Evolutionary conservation across 2,329 filamentous ascomycete genomes (phyloP).

Genomic region (Clarireedia hainanense): DNA sequence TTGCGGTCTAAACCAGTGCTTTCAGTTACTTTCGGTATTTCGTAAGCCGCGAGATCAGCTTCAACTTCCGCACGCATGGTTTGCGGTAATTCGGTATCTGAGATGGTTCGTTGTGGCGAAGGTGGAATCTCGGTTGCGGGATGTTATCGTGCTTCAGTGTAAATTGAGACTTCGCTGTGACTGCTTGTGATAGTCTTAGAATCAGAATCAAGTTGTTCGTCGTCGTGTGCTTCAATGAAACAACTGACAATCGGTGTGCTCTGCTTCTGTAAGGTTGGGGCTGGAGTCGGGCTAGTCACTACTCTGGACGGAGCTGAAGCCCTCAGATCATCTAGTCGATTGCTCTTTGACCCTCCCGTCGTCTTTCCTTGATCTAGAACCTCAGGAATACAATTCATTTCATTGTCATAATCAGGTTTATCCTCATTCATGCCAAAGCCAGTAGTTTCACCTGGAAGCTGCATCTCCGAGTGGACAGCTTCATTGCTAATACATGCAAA

Average conservation of each 20-base stretch:
- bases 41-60: too few species aligned
- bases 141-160: constrained; percentile 4
- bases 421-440: not conserved
- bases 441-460: not conserved
- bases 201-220: not conserved
- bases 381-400: too few species aligned
- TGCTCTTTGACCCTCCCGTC: not conserved
- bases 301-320: not conserved
- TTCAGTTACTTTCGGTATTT: too few species aligned
- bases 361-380: not conserved
- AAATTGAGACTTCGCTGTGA: not conserved
- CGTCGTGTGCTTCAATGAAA: not conserved
- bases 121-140: constrained; percentile 1
- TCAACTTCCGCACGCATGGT: too few species aligned
- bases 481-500: not conserved
- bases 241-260: not conserved
- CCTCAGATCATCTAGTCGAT: not conserved
- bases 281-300: not conserved
- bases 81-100: too few species aligned
- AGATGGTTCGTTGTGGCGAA: not conserved
- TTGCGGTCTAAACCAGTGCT: too few species aligned
- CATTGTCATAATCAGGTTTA: not conserved
- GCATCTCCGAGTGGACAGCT: not conserved
- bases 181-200: not conserved
- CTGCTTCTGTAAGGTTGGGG: not conserved